Evolutionary conservation across 306 rosid species (phyloP), one percentile per base, ranked within the genome.

Genomic region (Vigna hirtella): DNA sequence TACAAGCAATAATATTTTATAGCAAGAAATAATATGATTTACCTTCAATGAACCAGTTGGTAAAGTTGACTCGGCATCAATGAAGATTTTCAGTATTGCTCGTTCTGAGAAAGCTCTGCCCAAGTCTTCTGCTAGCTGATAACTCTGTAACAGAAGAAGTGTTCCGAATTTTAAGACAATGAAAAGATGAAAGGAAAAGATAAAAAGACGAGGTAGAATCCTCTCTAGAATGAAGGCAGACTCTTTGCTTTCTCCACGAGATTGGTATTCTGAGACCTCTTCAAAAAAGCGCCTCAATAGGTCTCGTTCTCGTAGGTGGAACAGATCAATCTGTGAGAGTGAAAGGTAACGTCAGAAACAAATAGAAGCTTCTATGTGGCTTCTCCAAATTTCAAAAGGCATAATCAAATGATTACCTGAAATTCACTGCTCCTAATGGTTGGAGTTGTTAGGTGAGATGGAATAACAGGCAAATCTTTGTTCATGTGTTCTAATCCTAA

Each of bases 401-500:
- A 38, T 71, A 68, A n/a, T 53, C 16, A 55, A 81, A 61, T 45
- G 65, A 71, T 76, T 77, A 92, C 98, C 93, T 94, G 98, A 85
- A 89, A 94, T 82, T 88, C 84, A 82, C 86, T 82, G 82, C 88
- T 84, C 78, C 86, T 77, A 65, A 92, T 79, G 43, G 63, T 81
- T 81, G 93, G 85, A 80, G 88, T 83, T 9, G 90, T 84, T 70
- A 92, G 83, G 67, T 79, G 89, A 74, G 97, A 87, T 76, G 93
- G 92, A 82, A 90, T 83, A 72, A 78, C 77, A 58, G 95, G 97
- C 55, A 67, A 77, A 64, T 92, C 84, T 62, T 79, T 72, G 85
- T 94, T 92, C 97, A 94, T 92, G 87, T 94, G 93, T 67, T 90
- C 98, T 73, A 94, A 88, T 59, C 97, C 98, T 76, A 92, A 81